Conservation (phyloP, 2,329 filamentous ascomycete genomes). For the Epichloe bromicola region DNA sequence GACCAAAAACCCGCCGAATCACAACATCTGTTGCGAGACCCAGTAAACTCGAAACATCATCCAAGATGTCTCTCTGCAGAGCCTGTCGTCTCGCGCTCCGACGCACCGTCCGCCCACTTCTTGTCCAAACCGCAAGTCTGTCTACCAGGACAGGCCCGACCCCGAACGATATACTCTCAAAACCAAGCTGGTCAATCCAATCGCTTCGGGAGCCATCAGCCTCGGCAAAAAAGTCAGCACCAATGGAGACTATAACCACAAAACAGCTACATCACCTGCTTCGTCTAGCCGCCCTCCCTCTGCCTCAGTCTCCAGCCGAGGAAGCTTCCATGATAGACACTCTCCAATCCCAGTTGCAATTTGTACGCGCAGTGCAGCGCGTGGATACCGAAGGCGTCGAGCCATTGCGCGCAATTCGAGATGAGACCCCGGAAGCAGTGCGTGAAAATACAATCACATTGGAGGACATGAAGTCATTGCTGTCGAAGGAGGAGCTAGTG, state of each 20-base stretch:
- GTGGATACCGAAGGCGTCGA: conserved; percentile 62
- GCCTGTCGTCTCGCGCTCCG: conserved; percentile 18
- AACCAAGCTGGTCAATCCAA: conserved; percentile 72
- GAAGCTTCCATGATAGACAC: conserved; percentile 60
- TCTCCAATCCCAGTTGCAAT: conserved; percentile 72
- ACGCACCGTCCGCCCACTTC: conserved; percentile 7
- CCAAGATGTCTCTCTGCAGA: conserved; percentile 18
- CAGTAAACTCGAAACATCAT: background rate
- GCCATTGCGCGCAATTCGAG: conserved; percentile 66
- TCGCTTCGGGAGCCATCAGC: conserved; percentile 36
- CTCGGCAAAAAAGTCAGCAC: conserved; percentile 6
- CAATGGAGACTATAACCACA: conserved; percentile 40
- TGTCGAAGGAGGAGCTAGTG: conserved; percentile 47
- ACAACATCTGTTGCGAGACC: too few species aligned
- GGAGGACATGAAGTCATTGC: conserved; percentile 38
- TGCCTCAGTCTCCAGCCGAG: conserved; percentile 47
- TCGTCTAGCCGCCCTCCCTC: conserved; percentile 75
- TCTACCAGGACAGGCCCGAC: conserved; percentile 7
- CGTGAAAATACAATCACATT: conserved; percentile 46
- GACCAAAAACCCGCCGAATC: too few species aligned
- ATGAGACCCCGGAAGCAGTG: conserved; percentile 58
- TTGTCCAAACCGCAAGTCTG: conserved; percentile 4
- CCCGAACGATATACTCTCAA: conserved; percentile 41
- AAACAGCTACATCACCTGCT: conserved; percentile 71
- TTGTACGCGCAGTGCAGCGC: conserved; percentile 74